These are phyloP conservation scores for Pleodorina starrii DNA, from an alignment of 139 green algal species.

Conservation along the genomic window DNA sequence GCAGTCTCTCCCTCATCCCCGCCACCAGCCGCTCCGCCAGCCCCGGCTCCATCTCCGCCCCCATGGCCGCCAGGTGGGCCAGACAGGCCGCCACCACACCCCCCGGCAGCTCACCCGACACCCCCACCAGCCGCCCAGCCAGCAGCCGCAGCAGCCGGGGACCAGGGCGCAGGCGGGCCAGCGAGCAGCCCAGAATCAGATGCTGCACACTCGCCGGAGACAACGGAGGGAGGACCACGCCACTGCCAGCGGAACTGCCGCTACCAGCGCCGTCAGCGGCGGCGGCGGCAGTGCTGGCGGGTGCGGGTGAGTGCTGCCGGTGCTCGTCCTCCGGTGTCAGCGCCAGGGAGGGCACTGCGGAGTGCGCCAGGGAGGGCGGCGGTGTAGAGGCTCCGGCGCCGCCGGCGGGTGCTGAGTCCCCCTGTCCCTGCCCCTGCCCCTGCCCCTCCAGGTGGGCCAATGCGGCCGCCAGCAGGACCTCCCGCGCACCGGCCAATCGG, in stretches of 20 bases:
- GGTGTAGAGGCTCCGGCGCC: no score
- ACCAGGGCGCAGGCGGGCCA: background rate
- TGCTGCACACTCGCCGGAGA: background rate
- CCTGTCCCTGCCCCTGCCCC: no score
- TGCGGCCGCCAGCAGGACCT: background rate
- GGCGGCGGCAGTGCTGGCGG: no score
- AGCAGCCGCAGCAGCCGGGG: constrained; percentile 6
- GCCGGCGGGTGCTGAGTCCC: no score
- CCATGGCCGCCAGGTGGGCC: constrained; percentile 1
- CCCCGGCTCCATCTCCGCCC: constrained; percentile 22
- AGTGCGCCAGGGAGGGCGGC: no score
- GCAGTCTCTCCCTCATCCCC: background rate
- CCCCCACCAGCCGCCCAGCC: background rate
- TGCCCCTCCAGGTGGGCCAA: background rate
- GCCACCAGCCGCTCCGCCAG: background rate
- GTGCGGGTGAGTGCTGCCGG: no score
- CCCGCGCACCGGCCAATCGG: background rate
- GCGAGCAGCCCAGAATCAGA: background rate
- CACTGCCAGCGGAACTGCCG: background rate
- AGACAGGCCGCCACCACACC: background rate
- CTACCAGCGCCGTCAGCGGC: background rate
- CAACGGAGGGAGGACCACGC: no score
- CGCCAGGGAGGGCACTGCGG: no score
- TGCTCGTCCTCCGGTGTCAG: no score
- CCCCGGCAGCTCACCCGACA: background rate